Evolutionary conservation across 208 protist genomes (phyloP), one percentile per base, ranked within the genome.

Genomic region (Trypanosoma mega): DNA sequence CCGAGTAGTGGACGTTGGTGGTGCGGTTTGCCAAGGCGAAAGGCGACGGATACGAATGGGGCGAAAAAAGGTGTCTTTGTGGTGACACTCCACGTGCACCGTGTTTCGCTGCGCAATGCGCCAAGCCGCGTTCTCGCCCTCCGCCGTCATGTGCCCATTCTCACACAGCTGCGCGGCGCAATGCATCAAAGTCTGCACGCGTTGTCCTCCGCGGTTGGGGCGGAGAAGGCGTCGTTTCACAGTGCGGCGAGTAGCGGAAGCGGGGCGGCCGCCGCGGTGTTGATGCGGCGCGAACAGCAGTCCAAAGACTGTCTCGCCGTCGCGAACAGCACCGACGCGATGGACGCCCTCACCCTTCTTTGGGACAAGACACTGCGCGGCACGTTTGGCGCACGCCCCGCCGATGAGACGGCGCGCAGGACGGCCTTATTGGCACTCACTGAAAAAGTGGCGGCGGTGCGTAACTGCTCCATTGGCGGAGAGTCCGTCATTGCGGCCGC

Each of bases 211-310:
- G n/a, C n/a, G n/a, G n/a, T n/a, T n/a, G n/a, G n/a, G n/a, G n/a
- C n/a, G n/a, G n/a, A n/a, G n/a, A n/a, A n/a, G n/a, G n/a, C n/a
- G n/a, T n/a, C n/a, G n/a, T n/a, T n/a, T n/a, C 34, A 12, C 34
- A 12, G 8, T 16, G 34, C 34, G 23, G 56, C 67, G n/a, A 48
- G 61, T 21, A 51, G 74, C 9, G 71, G 76, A 0, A 68, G 48
- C 18, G 49, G 69, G 14, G 64, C 68, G 30, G 33, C 55, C 11
- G 41, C 77, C 59, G 71, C 71, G 3, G 30, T 63, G 0, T 78
- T 86, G 48, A 72, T 73, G 4, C 50, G 90, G 7, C 75, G 76
- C 12, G 83, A 90, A 51, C 84, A 91, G 34, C 61, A 72, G 7
- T 70, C 87, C 18, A 64, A 71, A 12, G 58, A 64, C 45, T 75